These are phyloP conservation scores for Tricholoma saponaceum DNA, from an alignment of 768 basidiomycete species.

Conservation along the genomic window DNA sequence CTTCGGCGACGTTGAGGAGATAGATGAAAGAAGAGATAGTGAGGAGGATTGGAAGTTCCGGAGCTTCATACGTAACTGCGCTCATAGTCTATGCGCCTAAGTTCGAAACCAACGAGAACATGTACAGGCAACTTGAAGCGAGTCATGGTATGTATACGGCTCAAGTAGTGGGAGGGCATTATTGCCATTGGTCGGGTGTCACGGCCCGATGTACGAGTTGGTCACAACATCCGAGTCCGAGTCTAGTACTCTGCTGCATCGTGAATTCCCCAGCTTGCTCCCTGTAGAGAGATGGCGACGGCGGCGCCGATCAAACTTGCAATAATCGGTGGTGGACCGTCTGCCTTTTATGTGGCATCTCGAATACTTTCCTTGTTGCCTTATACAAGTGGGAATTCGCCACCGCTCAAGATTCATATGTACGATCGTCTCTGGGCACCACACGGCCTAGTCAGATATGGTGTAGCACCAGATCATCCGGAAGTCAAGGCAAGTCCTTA, in stretches of 20 bases:
- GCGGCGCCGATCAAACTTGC: constrained; percentile 61
- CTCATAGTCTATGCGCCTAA: not conserved
- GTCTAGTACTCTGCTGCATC: not conserved
- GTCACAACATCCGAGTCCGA: not conserved
- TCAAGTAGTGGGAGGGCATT: too few species aligned
- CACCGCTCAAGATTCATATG: constrained; percentile 62
- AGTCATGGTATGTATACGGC: too few species aligned
- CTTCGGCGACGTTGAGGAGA: constrained; percentile 45
- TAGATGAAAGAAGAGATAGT: constrained; percentile 51
- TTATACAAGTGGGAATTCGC: constrained; percentile 17
- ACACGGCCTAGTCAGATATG: constrained; percentile 92
- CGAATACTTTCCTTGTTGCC: constrained; percentile 69
- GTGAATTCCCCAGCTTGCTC: too few species aligned
- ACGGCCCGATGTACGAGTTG: too few species aligned
- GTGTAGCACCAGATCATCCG: constrained; percentile 97
- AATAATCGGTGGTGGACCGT: constrained; percentile 90
- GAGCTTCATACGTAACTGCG: constrained; percentile 21
- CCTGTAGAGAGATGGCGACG: too few species aligned
- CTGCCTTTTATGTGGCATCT: constrained; percentile 94
- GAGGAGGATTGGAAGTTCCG: constrained; percentile 35
- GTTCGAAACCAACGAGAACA: not conserved
- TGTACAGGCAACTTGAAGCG: too few species aligned
- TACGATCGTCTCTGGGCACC: constrained; percentile 94
- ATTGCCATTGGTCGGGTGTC: too few species aligned
- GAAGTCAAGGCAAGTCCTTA: constrained; percentile 78